Conservation (phyloP, 495 filamentous ascomycete genomes). For the Amphirosellinia nigrospora region DNA sequence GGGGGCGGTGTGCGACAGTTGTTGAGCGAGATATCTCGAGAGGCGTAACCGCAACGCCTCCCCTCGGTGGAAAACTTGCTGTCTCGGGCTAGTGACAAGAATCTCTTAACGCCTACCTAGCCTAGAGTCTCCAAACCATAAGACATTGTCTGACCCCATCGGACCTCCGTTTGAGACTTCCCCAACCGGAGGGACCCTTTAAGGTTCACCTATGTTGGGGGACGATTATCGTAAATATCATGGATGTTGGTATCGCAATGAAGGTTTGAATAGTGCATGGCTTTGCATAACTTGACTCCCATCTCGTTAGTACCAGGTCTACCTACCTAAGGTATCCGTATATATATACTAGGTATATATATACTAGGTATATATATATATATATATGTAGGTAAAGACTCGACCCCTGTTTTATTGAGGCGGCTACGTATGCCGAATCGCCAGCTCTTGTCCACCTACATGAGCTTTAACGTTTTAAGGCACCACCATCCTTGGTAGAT, state of each 20-base stretch:
- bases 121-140: background rate
- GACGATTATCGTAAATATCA: background rate
- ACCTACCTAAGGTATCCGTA: no score
- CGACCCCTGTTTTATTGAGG: no score
- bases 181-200: conserved; percentile 6
- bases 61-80: background rate
- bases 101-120: no score
- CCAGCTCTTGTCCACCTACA: conserved; percentile 20
- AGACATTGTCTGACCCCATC: conserved; percentile 27
- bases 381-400: no score
- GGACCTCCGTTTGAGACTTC: conserved; percentile 34
- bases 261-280: background rate
- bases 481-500: conserved; percentile 3
- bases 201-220: background rate
- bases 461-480: background rate
- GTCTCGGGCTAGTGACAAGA: background rate
- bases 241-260: background rate
- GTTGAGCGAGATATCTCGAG: background rate
- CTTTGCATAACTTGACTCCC: background rate
- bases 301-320: no score
- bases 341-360: no score
- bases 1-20: background rate
- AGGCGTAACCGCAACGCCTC: background rate
- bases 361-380: no score
- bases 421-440: no score